Evolutionary conservation across 352 stramenopile genomes (phyloP).

Genomic region (Phytophthora pini): DNA sequence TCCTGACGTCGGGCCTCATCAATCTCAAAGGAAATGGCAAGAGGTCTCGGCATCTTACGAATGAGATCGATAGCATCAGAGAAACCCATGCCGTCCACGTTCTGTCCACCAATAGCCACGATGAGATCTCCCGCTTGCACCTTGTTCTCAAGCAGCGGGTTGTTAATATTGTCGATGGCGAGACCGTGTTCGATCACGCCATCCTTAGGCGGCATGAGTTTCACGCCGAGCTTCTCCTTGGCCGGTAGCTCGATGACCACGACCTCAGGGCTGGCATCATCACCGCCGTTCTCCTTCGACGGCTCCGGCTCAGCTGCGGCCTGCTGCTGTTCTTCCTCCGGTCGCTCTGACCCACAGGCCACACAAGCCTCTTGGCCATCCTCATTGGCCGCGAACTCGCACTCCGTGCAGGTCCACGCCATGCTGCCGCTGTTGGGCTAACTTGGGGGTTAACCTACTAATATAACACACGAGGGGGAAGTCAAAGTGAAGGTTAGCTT

Average conservation of each 20-base stretch:
- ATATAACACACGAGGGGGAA: constrained; percentile 1
- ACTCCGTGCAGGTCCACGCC: constrained; percentile 67
- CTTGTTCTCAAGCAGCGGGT: constrained; percentile 83
- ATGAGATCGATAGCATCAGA: constrained; percentile 87
- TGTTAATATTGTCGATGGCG: constrained; percentile 90
- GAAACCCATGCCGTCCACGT: constrained; percentile 83
- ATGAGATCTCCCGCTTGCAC: constrained; percentile 85
- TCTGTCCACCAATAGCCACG: constrained; percentile 80
- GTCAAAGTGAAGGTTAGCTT: constrained; percentile 14
- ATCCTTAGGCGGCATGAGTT: constrained; percentile 84
- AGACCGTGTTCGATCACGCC: constrained; percentile 86
- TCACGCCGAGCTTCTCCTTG: constrained; percentile 88
- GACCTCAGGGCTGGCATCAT: constrained; percentile 44
- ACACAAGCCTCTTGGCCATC: constrained; percentile 63
- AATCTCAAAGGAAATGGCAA: constrained; percentile 87
- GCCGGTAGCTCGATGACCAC: constrained; percentile 83
- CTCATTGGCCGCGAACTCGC: constrained; percentile 71
- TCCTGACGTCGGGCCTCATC: constrained; percentile 66
- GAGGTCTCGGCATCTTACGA: constrained; percentile 77
- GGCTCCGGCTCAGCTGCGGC: constrained; percentile 4
- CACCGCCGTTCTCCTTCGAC: constrained; percentile 8
- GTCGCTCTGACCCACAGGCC: constrained; percentile 61
- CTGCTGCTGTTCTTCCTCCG: constrained; percentile 36
- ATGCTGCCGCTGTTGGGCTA: constrained; percentile 30
- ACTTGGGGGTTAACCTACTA: constrained; percentile 4